Base-by-base conservation (phyloP, 805 yeast species). In the Saturnispora besseyi region DNA sequence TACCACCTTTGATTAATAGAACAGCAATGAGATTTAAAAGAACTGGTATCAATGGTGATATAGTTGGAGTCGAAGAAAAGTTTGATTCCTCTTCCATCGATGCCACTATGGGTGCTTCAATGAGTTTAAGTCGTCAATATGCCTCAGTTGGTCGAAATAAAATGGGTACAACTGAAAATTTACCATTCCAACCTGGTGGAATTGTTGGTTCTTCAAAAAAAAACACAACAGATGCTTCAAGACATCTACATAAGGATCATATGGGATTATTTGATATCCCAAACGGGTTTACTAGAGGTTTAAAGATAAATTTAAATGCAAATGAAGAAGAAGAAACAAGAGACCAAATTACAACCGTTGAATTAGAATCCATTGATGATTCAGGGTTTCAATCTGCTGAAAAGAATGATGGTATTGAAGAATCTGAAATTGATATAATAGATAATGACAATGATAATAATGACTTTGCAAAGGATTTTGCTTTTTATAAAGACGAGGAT, bases 171-270 rank as follows among this genome's bases (percentile, higher is more conserved):
- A 74, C 95, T 0, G 76, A 80, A 18, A 85, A 77, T 58, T 67
- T 91, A 59, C 99, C 99, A 0, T 93, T 93, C 62, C 82, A 84
- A 51, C 99, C 99, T 0, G 98, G 99, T 56, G 97, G 98, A 2
- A 50, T 46, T 5, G 41, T 52, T 8, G 50, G 49, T 12, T 37
- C 45, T 2, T 52, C 36, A 26, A 64, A 60, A 28, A 74, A 70
- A 46, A 30, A 42, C 1, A 54, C 28, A 32, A 63, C 59, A 30
- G 75, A 71, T 46, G 66, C 63, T 3, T 61, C 71, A 0, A 57
- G 65, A 37, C 67, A 69, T 41, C 60, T 85, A 44, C 93, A 84
- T 58, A 76, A 82, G 59, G 91, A 86, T 59, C 68, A 66, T 2
- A 72, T 78, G 31, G 99, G 98, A 0, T 65, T 93, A 34, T 86